phyloP scores from a whole-genome alignment of 805 yeast genomes.

The Priceomyces carsonii region DNA sequence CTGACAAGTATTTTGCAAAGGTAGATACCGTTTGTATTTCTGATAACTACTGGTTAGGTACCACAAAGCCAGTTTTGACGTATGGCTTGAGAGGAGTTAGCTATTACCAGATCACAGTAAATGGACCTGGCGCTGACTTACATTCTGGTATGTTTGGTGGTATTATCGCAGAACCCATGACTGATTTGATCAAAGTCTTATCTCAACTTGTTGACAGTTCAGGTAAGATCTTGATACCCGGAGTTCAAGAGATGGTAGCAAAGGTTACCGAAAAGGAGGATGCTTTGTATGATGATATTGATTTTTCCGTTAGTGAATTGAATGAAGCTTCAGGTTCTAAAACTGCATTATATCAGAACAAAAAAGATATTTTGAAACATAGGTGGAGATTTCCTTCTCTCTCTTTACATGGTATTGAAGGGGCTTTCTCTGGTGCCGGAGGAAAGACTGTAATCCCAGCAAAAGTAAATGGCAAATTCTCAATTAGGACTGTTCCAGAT shows the following conservation, averaged over 20 bases:
- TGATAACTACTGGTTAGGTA: slow-evolving; percentile 98
- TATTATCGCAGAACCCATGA: slow-evolving; percentile 94
- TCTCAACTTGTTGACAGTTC: slow-evolving; percentile 72
- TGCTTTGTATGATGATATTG: slow-evolving; percentile 78
- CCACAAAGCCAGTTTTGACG: slow-evolving; percentile 93
- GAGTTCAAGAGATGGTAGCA: slow-evolving; percentile 92
- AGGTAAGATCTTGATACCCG: slow-evolving; percentile 87
- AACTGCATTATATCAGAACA: slow-evolving; percentile 73
- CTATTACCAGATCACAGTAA: slow-evolving; percentile 79
- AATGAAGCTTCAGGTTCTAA: slow-evolving; percentile 87
- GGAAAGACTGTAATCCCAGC: slow-evolving; percentile 99
- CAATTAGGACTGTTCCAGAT: slow-evolving; percentile 96
- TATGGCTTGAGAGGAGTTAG: slow-evolving; percentile 97
- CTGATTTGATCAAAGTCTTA: slow-evolving; percentile 81
- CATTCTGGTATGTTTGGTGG: slow-evolving; percentile 99
- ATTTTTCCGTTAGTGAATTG: slow-evolving; percentile 80
- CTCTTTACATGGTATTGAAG: slow-evolving; percentile 95
- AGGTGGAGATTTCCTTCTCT: slow-evolving; percentile 99
- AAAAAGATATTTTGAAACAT: slow-evolving; percentile 89
- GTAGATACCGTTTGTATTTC: slow-evolving; percentile 95
- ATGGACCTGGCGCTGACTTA: slow-evolving; percentile 95
- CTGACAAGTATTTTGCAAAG: slow-evolving; percentile 74
- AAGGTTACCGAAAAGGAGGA: slow-evolving; percentile 83
- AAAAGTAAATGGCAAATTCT: slow-evolving; percentile 89
- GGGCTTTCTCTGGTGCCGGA: slow-evolving; percentile 92